These are phyloP conservation scores for Oryza nivara DNA, from an alignment of 176 grass and related monocot genomes.

Conservation along the genomic window DNA sequence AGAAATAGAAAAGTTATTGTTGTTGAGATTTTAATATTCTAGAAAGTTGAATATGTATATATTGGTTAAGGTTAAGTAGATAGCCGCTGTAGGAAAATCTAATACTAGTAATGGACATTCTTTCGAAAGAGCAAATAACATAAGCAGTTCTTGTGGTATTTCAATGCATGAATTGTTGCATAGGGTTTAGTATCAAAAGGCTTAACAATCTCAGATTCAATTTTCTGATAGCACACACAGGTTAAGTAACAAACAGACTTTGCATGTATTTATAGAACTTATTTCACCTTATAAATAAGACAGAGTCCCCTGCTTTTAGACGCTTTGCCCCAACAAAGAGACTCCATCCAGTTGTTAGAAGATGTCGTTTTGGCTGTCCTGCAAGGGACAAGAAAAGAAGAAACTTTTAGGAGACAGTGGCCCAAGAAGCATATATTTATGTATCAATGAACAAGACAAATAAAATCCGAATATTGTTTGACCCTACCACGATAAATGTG, in stretches of 20 bases:
- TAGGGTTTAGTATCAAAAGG: not conserved
- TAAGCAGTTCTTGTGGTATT: not conserved
- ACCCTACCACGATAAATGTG: constrained; percentile 99
- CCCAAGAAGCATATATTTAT: constrained; percentile 16
- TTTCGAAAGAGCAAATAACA: not conserved
- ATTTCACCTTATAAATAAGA: constrained; percentile 92
- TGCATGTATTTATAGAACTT: not conserved
- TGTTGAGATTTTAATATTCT: not conserved
- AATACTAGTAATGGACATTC: not conserved
- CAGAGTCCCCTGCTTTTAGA: constrained; percentile 91
- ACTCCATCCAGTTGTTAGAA: constrained; percentile 99
- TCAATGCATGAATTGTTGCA: not conserved
- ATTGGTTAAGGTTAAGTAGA: not conserved
- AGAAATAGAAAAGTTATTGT: not conserved
- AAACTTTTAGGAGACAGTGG: not conserved
- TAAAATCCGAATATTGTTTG: constrained; percentile 36
- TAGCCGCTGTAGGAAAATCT: not conserved
- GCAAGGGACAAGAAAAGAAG: constrained; percentile 36
- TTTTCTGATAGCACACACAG: not conserved
- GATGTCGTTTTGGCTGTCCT: constrained; percentile 97
- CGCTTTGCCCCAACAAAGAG: constrained; percentile 95
- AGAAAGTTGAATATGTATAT: not conserved
- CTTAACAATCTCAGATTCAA: not conserved
- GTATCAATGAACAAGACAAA: constrained; percentile 13
- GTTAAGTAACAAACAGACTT: not conserved